Evolutionary conservation across 2,329 filamentous ascomycete genomes (phyloP), one percentile per base, ranked within the genome.

Genomic region (Lachnellula arida): DNA sequence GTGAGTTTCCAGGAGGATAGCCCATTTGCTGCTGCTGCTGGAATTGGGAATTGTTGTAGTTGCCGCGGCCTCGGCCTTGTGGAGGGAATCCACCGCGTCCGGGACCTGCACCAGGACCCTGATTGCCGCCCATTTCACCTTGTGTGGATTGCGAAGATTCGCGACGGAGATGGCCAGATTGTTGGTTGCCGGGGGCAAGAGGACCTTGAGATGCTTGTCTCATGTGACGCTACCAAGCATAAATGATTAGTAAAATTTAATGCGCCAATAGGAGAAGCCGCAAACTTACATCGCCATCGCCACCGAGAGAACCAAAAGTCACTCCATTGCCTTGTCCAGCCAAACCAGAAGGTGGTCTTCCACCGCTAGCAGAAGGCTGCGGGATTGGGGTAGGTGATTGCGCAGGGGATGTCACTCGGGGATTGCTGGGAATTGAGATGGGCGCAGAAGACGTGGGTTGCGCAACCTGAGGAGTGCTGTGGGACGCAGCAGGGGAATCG

Each of bases 371-470:
- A 53, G 87, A 84, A 51, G 91, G 90, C 73, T 93, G 89, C 34
- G 94, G 93, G 65, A 97, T 97, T 4, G 94, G 94, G 43, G 90
- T 93, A 4, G 94, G 94, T 46, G 93, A 97, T 64, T 88, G 87
- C 49, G 89, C 86, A 5, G 94, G 94, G 46, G 92, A 96, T 48
- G 86, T 85, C 51, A 93, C 82, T 66, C 89, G 84, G 60, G 88
- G 87, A 69, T 89, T 86, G 74, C 77, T 69, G 68, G 84, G 85
- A 73, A 83, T 90, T 73, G 76, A 78, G 63, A 81, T 86, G 57
- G 80, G 82, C 39, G 78, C 80, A 62, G 82, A 75, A 63, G 73
- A 28, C 73, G 61, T 60, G 51, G 63, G 62, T 57, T 67, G 66
- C 53, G 74, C 71, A 54, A 76, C 72, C 66, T 86, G 81, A 14